Base-by-base conservation (phyloP, 345 rosid genomes). In the Gossypium anomalum region DNA sequence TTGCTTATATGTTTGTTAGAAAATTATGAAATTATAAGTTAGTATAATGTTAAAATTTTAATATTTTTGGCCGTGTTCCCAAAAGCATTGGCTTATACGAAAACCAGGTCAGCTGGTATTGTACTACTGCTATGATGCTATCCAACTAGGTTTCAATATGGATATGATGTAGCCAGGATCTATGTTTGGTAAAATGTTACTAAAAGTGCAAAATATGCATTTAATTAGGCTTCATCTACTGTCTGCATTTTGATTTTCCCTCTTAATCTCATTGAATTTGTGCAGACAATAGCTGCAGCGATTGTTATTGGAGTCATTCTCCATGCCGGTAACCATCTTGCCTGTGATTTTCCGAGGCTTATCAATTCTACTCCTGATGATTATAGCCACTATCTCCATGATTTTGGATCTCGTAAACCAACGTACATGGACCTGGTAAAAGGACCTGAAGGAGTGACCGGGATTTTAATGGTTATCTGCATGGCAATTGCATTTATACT, bases 211-310 rank as follows among this genome's bases (percentile, higher is more conserved):
- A 61, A 61, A 27, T n/a, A n/a, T 60, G 43, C 41, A 60, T 13
- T 60, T 20, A 13, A 0, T 25, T 60, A 25, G 1, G 2, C 15
- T 60, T 23, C 15, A 25, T 2, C 11, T 57, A 9, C 41, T 34
- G 41, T 34, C 41, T 34, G 41, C 41, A 34, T 5, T 34, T 29
- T 62, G 12, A 34, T 62, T 47, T 62, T 62, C 22, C 9, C 19
- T 61, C 97, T 49, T 34, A 5, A 55, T 13, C 34, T 53, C 47
- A 53, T 66, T 68, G 49, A 49, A 57, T 53, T 9, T 38, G 34
- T 70, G 77, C 84, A 95, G 99, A 95, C 97, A 56, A 89, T 95
- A 23, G 98, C 99, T 3, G 98, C 92, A 78, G 99, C 94, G 68
- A 95, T 95, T 78, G 89, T 91, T 62, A 78, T 88, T 52, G 98